These are phyloP conservation scores for Paracoccidioides brasiliensis DNA, from an alignment of 2,329 filamentous ascomycete species.

Conservation along the genomic window DNA sequence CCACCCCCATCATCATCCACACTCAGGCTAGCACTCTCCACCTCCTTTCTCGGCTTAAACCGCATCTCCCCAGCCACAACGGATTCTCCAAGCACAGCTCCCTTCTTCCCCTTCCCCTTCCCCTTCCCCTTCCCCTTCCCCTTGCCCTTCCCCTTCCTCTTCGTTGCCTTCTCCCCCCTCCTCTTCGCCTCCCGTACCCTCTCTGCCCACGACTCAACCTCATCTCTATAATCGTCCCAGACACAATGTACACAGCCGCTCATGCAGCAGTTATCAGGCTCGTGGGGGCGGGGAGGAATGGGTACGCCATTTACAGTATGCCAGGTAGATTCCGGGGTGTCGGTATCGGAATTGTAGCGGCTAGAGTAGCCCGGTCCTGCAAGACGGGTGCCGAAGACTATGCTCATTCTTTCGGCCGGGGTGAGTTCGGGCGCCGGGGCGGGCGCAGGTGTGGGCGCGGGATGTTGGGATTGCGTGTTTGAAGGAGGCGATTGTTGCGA, in stretches of 20 bases:
- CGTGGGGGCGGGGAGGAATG: slow-evolving; percentile 70
- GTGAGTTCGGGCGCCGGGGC: slow-evolving; percentile 14
- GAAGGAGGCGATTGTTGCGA: slow-evolving; percentile 7
- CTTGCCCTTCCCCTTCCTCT: slow-evolving; percentile 28
- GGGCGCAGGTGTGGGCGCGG: slow-evolving; percentile 11
- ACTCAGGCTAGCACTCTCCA: slow-evolving; percentile 41
- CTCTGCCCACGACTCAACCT: slow-evolving; percentile 76
- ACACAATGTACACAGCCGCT: slow-evolving; percentile 96
- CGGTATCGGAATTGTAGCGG: slow-evolving; percentile 40
- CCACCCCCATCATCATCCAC: slow-evolving; percentile 75
- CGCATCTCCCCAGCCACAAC: slow-evolving; percentile 16
- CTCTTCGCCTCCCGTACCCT: slow-evolving; percentile 50
- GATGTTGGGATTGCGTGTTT: background rate
- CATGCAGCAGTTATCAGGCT: slow-evolving; percentile 99
- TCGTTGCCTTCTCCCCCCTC: slow-evolving; percentile 13
- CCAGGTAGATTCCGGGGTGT: slow-evolving; percentile 45
- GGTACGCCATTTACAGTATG: slow-evolving; percentile 58
- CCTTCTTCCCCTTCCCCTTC: background rate
- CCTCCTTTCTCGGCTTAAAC: slow-evolving; percentile 25
- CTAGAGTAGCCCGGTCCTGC: slow-evolving; percentile 57
- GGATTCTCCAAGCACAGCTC: background rate
- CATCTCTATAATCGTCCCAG: slow-evolving; percentile 83
- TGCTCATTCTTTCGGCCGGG: slow-evolving; percentile 41
- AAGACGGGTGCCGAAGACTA: slow-evolving; percentile 72
- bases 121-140: slow-evolving; percentile 7